Percentiles rank a stretch among this genome's conserved stretches.
These are phyloP conservation scores for Trichophyton benhamiae DNA, from an alignment of 2,329 filamentous ascomycete genomes.

Conservation along the genomic window DNA sequence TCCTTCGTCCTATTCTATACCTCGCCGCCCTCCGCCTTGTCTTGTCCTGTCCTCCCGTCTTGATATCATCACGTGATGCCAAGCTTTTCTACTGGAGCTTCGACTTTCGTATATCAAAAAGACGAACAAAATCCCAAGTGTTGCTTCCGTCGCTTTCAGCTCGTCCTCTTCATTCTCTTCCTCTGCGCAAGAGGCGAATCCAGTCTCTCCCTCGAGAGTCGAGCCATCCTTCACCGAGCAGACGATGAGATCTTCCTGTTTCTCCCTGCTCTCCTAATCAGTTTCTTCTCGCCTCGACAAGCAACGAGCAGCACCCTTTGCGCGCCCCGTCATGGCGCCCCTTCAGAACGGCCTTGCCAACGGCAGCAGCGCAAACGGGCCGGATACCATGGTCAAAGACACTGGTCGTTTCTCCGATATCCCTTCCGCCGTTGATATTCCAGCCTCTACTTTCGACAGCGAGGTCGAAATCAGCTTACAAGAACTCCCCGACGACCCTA, in stretches of 20 bases:
- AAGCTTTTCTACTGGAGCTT: background rate
- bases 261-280: background rate
- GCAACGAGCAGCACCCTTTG: background rate
- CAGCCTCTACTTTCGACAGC: slow-evolving; percentile 48
- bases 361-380: slow-evolving; percentile 37
- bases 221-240: background rate
- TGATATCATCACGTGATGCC: background rate
- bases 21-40: background rate
- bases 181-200: background rate
- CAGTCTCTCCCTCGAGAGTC: background rate
- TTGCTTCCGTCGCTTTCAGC: background rate
- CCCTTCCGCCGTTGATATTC: slow-evolving; percentile 51
- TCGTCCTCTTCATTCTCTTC: background rate
- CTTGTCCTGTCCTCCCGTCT: background rate
- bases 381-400: slow-evolving; percentile 16
- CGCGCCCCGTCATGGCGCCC: slow-evolving; percentile 31
- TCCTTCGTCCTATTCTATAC: background rate
- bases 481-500: slow-evolving; percentile 83
- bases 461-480: slow-evolving; percentile 87
- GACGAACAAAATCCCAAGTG: background rate
- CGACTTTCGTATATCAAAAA: background rate
- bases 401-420: slow-evolving; percentile 48
- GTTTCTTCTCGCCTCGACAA: background rate
- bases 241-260: background rate
- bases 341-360: slow-evolving; percentile 41